Conservation (phyloP, 1,284 basidiomycete species). For the Takashimella tepidaria region DNA sequence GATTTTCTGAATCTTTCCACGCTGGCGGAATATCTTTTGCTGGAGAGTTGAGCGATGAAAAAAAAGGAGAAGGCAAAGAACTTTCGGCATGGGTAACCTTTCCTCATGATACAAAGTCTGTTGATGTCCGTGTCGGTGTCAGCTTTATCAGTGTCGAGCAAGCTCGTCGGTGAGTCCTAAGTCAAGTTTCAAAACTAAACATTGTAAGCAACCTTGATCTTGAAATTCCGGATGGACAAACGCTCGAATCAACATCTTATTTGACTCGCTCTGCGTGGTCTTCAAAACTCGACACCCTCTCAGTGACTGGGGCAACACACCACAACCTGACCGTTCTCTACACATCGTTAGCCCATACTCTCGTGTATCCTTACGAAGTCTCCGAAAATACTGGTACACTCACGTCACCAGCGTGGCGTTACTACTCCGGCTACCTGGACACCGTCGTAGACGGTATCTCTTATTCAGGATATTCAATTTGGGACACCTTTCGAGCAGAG, state of each 20-base stretch:
- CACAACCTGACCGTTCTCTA: constrained; percentile 32
- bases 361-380: constrained; percentile 73
- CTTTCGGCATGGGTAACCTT: constrained; percentile 62
- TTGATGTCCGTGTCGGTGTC: constrained; percentile 65
- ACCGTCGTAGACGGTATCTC: constrained; percentile 58
- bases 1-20: constrained; percentile 57
- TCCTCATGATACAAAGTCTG: constrained; percentile 38
- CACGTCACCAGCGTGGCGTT: constrained; percentile 48
- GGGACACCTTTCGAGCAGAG: constrained; percentile 75
- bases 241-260: constrained; percentile 60
- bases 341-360: constrained; percentile 29
- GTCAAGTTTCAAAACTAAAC: background rate
- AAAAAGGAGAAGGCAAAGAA: constrained; percentile 37
- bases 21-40: constrained; percentile 51
- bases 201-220: constrained; percentile 56
- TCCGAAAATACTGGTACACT: constrained; percentile 52
- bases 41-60: background rate
- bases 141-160: constrained; percentile 74
- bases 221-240: constrained; percentile 48
- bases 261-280: constrained; percentile 61
- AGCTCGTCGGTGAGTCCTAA: constrained; percentile 57
- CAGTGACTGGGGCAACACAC: constrained; percentile 53
- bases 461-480: constrained; percentile 78
- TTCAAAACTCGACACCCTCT: constrained; percentile 63
- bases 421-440: constrained; percentile 58